Evolutionary conservation across 345 rosid genomes (phyloP).

Genomic region (Gossypium herbaceum): DNA sequence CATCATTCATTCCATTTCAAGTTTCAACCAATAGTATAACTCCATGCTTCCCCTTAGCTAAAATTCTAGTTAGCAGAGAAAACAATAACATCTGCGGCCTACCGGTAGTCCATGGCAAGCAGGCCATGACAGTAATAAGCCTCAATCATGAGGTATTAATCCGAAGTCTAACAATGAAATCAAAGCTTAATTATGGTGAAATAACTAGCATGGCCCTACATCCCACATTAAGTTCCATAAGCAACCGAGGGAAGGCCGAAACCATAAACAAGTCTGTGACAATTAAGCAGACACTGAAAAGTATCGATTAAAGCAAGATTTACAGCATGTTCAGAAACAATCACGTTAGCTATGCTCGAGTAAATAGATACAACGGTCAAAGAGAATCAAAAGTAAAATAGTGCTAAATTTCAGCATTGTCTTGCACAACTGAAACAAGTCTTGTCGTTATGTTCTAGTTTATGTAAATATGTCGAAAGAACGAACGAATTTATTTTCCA

Average conservation of each 20-base stretch:
- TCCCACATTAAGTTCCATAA: neutral
- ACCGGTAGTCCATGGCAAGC: neutral
- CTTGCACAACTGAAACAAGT: no score
- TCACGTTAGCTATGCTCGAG: no score
- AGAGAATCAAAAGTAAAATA: neutral
- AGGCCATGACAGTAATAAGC: neutral
- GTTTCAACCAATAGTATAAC: neutral
- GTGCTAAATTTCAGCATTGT: neutral
- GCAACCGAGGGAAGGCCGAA: neutral
- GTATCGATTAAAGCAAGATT: neutral
- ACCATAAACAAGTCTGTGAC: neutral
- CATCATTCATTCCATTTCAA: neutral
- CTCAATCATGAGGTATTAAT: neutral
- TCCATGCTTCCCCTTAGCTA: slow-evolving; percentile 3
- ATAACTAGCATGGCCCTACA: slow-evolving; percentile 7
- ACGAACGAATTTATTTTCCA: neutral
- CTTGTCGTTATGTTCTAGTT: neutral
- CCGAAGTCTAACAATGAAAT: neutral
- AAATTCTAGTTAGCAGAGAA: neutral
- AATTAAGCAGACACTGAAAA: neutral
- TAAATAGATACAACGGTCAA: no score
- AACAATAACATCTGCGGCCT: neutral
- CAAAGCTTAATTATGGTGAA: neutral
- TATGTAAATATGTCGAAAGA: neutral
- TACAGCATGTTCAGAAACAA: neutral